A percentile compares a stretch with the other conserved stretches of the same genome.
Conservation (phyloP, 2,329 filamentous ascomycete species). For the Aureobasidium sp. region DNA sequence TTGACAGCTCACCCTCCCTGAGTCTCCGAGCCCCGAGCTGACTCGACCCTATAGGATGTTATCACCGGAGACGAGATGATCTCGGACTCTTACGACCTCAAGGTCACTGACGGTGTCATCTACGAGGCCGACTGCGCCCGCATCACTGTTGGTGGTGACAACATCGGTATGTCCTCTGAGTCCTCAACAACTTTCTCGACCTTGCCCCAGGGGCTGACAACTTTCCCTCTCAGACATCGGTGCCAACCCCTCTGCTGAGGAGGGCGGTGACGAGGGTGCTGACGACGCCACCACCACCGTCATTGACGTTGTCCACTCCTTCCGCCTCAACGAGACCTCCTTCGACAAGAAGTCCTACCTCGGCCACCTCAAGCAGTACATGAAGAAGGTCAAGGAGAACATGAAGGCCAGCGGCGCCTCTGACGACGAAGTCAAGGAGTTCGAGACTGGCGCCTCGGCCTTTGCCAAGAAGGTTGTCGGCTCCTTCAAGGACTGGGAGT, state of each 20-base stretch:
- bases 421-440: slow-evolving; percentile 63
- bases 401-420: slow-evolving; percentile 57
- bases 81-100: slow-evolving; percentile 87
- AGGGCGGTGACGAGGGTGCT: slow-evolving; percentile 62
- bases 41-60: slow-evolving; percentile 59
- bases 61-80: slow-evolving; percentile 90
- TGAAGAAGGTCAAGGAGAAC: slow-evolving; percentile 75
- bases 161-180: slow-evolving; percentile 50
- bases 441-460: slow-evolving; percentile 66
- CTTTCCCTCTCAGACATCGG: slow-evolving; percentile 60
- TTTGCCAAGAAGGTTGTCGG: slow-evolving; percentile 76
- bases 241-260: slow-evolving; percentile 96
- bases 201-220: neutral
- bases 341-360: slow-evolving; percentile 90
- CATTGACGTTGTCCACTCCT: slow-evolving; percentile 89
- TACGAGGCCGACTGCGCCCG: slow-evolving; percentile 91
- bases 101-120: slow-evolving; percentile 68
- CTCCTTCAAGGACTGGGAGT: slow-evolving; percentile 96
- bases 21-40: slow-evolving; percentile 18
- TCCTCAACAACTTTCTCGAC: neutral
- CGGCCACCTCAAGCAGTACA: slow-evolving; percentile 87
- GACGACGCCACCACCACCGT: slow-evolving; percentile 68
- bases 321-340: slow-evolving; percentile 70
- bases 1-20: neutral
- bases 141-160: slow-evolving; percentile 70